Evolutionary conservation across 768 basidiomycete species (phyloP), one percentile per base, ranked within the genome.

Genomic region (Paxillus ammoniavirescens): DNA sequence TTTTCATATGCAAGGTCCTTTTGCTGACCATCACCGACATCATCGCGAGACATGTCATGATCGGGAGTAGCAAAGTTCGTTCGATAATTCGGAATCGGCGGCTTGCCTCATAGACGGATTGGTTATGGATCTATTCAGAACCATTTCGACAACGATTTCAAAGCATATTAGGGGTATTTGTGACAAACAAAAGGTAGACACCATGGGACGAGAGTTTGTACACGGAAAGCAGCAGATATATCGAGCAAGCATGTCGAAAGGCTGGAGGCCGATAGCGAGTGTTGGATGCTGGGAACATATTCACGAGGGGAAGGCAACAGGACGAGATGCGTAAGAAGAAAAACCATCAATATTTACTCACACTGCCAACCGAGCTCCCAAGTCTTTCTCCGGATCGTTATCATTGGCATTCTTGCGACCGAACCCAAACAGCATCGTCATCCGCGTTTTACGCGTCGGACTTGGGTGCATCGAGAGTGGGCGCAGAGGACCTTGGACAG

Each of bases 401-500:
- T n/a, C 48, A 2, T 28, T 53, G 30, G 18, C 17, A 15, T 47
- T 31, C 47, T 45, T 66, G 30, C 56, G 14, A 12, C 64, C 59
- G 7, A 64, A 58, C 28, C 64, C 64, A 35, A 67, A 66, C 14
- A 66, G 52, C 13, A 10, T 44, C 14, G 56, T 54, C 48, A 44
- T 30, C 51, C 59, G 58, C 46, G 55, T 53, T 52, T 45, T 51
- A 42, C 38, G 58, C 8, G 64, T 30, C 26, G 56, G 64, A 49
- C 58, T 55, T 0, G 54, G 50, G 18, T 56, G 33, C 55, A 55
- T 68, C 18, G 68, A 68, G 7, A 70, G 35, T 13, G 69, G 69
- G 4, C 67, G 67, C 15, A 69, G 63, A 15, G 69, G 67, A 9
- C 54, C 69, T 14, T 67, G 67, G 14, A 71, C 67, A 28, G 67